Conservation (phyloP, 192 early-diverging fungal genomes). For the Jimgerdemannia flammicorona region DNA sequence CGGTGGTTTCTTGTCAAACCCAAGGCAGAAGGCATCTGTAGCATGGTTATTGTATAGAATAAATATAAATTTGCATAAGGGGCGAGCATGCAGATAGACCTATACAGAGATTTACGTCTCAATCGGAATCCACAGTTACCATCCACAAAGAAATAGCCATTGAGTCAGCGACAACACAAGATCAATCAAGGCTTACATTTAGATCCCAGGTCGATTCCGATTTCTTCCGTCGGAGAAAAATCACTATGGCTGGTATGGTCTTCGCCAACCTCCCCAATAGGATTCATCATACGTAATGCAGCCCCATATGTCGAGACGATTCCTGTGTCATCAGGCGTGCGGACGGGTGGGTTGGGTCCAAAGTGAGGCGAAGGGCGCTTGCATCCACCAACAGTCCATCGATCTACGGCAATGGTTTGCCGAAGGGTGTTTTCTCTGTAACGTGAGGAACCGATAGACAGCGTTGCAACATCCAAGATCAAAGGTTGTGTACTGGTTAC, state of each 20-base stretch:
- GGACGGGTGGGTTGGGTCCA: slow-evolving; percentile 25
- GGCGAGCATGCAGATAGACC: too few species aligned
- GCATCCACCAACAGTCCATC: slow-evolving; percentile 21
- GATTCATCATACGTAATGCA: slow-evolving; percentile 18
- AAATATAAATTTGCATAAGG: neutral
- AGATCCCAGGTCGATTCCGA: slow-evolving; percentile 28
- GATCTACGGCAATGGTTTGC: slow-evolving; percentile 12
- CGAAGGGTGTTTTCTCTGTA: slow-evolving; percentile 16
- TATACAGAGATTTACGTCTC: too few species aligned
- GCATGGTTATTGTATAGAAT: too few species aligned
- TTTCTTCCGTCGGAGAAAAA: neutral
- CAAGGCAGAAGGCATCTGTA: slow-evolving; percentile 28
- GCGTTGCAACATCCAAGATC: too few species aligned
- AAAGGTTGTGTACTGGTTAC: too few species aligned
- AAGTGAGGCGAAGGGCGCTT: slow-evolving; percentile 21
- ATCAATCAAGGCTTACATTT: slow-evolving; percentile 19
- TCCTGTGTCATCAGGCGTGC: slow-evolving; percentile 2
- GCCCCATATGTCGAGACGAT: slow-evolving; percentile 20
- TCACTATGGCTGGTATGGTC: neutral
- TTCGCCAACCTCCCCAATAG: slow-evolving; percentile 5
- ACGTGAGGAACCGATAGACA: too few species aligned
- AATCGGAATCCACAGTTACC: too few species aligned
- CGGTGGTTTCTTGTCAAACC: slow-evolving; percentile 18
- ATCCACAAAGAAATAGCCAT: neutral
- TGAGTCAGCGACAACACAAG: neutral